phyloP scores from a whole-genome alignment of 345 rosid species.

The Populus deltoides region DNA sequence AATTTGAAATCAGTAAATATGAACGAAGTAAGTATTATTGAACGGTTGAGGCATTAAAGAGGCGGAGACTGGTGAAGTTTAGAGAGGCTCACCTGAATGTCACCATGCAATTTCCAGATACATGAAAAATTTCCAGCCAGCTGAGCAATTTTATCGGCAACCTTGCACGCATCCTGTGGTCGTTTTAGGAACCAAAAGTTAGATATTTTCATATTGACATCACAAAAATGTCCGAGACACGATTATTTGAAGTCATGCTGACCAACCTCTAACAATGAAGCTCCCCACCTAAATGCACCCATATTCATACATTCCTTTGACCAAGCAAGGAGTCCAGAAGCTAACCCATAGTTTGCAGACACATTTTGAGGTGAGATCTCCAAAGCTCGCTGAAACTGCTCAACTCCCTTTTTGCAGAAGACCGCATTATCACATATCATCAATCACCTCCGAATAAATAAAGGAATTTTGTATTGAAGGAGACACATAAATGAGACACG shows the following conservation, averaged over 20 bases:
- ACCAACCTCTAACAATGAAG: slow-evolving; percentile 79
- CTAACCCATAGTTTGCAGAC: slow-evolving; percentile 78
- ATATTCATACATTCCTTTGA: slow-evolving; percentile 74
- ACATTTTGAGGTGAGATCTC: slow-evolving; percentile 69
- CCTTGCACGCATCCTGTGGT: slow-evolving; percentile 71
- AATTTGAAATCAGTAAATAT: not conserved
- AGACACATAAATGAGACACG: not conserved
- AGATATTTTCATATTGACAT: not conserved
- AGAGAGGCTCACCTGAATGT: slow-evolving; percentile 57
- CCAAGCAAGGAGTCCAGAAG: slow-evolving; percentile 77
- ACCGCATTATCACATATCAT: slow-evolving; percentile 16
- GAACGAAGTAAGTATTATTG: not conserved
- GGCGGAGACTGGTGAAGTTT: not conserved
- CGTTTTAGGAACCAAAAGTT: slow-evolving; percentile 8
- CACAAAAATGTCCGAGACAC: not conserved
- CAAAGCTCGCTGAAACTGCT: slow-evolving; percentile 70
- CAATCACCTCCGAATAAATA: slow-evolving; percentile 1
- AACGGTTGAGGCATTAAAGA: not conserved
- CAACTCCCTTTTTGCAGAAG: slow-evolving; percentile 59
- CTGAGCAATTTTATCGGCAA: slow-evolving; percentile 42
- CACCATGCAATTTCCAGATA: slow-evolving; percentile 88
- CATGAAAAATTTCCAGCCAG: slow-evolving; percentile 63
- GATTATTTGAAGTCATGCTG: slow-evolving; percentile 9
- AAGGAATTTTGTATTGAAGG: not conserved
- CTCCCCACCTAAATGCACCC: slow-evolving; percentile 87